These are phyloP conservation scores for Insectozyma bohioensis DNA, from an alignment of 1,139 yeast species.

Conservation along the genomic window DNA sequence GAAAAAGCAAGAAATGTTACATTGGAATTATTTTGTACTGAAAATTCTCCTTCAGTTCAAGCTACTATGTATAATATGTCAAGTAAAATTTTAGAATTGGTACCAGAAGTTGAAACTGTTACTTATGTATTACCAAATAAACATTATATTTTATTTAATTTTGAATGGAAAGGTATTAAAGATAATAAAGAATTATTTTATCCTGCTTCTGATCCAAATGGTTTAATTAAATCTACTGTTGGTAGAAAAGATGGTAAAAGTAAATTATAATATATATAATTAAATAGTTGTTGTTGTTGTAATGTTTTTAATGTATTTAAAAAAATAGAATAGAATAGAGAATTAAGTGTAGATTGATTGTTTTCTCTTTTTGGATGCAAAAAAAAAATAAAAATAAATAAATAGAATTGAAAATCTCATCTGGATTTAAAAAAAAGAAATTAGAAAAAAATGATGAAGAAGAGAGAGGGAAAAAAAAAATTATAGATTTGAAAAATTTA, in stretches of 20 bases:
- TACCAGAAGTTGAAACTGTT: conserved; percentile 60
- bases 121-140: conserved; percentile 82
- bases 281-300: background rate
- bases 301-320: background rate
- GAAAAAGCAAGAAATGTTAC: conserved; percentile 65
- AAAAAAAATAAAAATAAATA: background rate
- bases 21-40: conserved; percentile 75
- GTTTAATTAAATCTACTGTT: conserved; percentile 83
- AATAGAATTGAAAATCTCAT: conserved; percentile 1
- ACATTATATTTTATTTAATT: conserved; percentile 79
- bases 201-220: conserved; percentile 92
- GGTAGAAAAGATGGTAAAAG: conserved; percentile 49
- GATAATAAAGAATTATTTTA: conserved; percentile 82
- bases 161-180: conserved; percentile 80
- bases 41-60: conserved; percentile 88
- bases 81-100: conserved; percentile 60
- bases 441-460: no score
- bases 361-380: conserved; percentile 3
- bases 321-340: no score
- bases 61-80: conserved; percentile 96
- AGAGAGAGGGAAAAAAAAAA: no score
- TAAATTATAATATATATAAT: conserved; percentile 31
- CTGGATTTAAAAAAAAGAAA: no score
- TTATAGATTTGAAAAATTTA: background rate
- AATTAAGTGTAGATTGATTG: no score